Evolutionary conservation across 768 basidiomycete genomes (phyloP), one percentile per base, ranked within the genome.

Genomic region (Phanerochaete carnosa): DNA sequence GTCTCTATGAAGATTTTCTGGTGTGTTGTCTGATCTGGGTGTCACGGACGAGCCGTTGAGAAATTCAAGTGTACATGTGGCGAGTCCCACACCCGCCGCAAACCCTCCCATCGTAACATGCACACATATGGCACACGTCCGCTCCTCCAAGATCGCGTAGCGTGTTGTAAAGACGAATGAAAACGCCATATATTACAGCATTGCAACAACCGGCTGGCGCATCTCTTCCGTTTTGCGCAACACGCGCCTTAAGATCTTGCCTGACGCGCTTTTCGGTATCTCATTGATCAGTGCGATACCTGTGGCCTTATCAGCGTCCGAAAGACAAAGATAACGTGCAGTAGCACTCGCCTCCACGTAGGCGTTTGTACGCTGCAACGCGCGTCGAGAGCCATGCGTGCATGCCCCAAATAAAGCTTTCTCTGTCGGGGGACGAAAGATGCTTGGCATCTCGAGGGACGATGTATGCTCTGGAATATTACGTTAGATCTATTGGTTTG

Each of bases 201-300:
- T 49, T 19, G 28, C 47, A 49, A 25, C 22, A 11, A 11, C 19
- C 11, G 28, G 47, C 23, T 19, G 23, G 7, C 26, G 9, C 13
- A 25, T 19, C 19, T 49, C 47, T 13, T 54, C 89, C 52, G 77
- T 73, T 3, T 87, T 89, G 9, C 90, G 81, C 46, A 95, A 76
- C 63, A 92, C 83, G 29, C 89, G 81, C 49, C 92, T 80, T 39
- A 95, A 72, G 66, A 96, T 95, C 74, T 95, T 95, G 2, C 94
- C 94, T 56, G 92, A 82, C 33, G 91, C 85, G 65, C 91, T 93
- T 59, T 32, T 23, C 23, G 51, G 49, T 3, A 57, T 58, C 13
- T 19, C 47, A 12, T 59, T 28, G 29, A 43, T 45, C 11, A 59
- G 16, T 19, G 33, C 30, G 32, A 59, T 51, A 39, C 57, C 57